Conservation (phyloP, 2,329 filamentous ascomycete genomes). For the Penicillium vulpinum region DNA sequence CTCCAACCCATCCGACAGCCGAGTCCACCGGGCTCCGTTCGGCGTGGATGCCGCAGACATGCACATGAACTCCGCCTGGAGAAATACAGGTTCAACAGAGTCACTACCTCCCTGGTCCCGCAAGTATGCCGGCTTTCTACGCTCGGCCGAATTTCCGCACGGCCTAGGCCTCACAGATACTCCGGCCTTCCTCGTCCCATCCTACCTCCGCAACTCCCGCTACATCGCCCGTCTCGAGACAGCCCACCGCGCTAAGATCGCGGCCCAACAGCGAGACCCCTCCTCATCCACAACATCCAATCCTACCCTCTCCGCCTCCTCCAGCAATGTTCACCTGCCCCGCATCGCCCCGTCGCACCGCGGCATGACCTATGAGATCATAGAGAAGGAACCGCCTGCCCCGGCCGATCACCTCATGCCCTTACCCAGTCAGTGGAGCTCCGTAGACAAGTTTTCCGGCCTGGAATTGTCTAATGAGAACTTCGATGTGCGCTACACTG, state of each 20-base stretch:
- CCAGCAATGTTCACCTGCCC: constrained; percentile 59
- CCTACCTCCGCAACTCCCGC: constrained; percentile 75
- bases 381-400: constrained; percentile 69
- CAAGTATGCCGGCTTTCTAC: constrained; percentile 45
- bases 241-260: constrained; percentile 62
- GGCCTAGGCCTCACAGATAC: constrained; percentile 30
- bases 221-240: constrained; percentile 77
- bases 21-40: constrained; percentile 35
- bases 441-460: constrained; percentile 68
- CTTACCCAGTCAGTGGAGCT: constrained; percentile 81
- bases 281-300: constrained; percentile 50
- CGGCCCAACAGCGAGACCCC: constrained; percentile 50
- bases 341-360: constrained; percentile 65
- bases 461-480: constrained; percentile 76
- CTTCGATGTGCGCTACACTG: constrained; percentile 65
- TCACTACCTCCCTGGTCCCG: constrained; percentile 50
- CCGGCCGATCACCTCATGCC: constrained; percentile 62
- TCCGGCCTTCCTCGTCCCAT: constrained; percentile 72
- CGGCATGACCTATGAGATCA: constrained; percentile 78
- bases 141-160: constrained; percentile 30
- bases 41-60: constrained; percentile 51
- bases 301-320: constrained; percentile 53
- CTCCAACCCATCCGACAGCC: constrained; percentile 38
- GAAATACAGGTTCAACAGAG: constrained; percentile 41
- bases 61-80: constrained; percentile 49